These are phyloP conservation scores for Astragalus membranaceus DNA, from an alignment of 306 rosid species.

Conservation along the genomic window DNA sequence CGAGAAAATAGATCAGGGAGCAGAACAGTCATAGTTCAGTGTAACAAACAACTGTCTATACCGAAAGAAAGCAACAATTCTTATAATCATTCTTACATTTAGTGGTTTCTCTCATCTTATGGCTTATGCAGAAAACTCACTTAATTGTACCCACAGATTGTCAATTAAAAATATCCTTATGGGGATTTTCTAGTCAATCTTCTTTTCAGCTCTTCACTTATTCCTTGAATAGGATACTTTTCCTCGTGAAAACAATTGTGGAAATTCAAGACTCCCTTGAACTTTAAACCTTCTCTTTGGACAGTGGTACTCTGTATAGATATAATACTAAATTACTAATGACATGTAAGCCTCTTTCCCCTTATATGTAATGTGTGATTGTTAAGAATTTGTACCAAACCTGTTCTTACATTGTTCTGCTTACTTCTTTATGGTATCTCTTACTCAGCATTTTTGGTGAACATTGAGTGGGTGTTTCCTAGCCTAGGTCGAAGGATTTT, in stretches of 20 bases:
- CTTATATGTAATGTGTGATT: background rate
- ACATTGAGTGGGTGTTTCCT: background rate
- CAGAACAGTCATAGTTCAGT: background rate
- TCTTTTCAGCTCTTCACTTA: background rate
- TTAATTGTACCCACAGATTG: background rate
- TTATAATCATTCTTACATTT: background rate
- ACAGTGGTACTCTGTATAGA: background rate
- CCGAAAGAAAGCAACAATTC: background rate
- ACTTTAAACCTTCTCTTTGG: background rate
- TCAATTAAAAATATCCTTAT: background rate
- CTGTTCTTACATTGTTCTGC: background rate
- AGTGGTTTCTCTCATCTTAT: background rate
- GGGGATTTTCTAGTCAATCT: background rate
- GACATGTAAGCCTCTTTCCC: background rate
- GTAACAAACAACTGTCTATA: background rate
- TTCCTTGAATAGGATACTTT: background rate
- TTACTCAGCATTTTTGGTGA: background rate
- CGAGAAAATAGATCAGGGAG: background rate
- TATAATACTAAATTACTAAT: background rate
- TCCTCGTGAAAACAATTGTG: background rate
- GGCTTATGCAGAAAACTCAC: background rate
- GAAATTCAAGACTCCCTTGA: background rate
- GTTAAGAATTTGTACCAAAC: background rate
- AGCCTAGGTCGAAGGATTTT: background rate
- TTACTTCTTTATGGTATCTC: background rate